phyloP scores from a whole-genome alignment of 2,329 filamentous ascomycete species.

The Aspergillus quadricinctus region DNA sequence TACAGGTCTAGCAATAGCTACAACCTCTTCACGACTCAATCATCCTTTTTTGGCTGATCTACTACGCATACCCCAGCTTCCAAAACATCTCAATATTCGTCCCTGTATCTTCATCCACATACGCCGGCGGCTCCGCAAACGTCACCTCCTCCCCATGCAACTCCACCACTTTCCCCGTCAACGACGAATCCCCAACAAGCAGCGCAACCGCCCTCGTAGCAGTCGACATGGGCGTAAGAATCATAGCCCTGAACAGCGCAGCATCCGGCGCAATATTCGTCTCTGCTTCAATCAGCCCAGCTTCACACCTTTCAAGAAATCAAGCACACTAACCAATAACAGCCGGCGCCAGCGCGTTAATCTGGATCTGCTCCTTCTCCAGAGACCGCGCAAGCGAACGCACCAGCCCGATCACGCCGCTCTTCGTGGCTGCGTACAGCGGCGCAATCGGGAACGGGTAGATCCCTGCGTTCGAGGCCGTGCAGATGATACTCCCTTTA shows the following conservation, averaged over 20 bases:
- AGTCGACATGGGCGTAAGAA: slow-evolving; percentile 50
- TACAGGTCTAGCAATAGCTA: not conserved
- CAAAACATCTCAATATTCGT: slow-evolving; percentile 48
- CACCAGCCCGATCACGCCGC: slow-evolving; percentile 48
- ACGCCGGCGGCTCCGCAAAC: slow-evolving; percentile 41
- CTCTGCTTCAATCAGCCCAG: slow-evolving; percentile 24
- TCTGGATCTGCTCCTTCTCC: slow-evolving; percentile 42
- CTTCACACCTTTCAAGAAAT: not conserved
- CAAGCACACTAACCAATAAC: slow-evolving; percentile 41
- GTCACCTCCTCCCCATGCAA: slow-evolving; percentile 50
- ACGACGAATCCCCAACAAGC: slow-evolving; percentile 37
- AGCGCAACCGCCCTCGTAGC: slow-evolving; percentile 42
- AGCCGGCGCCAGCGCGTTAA: slow-evolving; percentile 50
- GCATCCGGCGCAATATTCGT: slow-evolving; percentile 45
- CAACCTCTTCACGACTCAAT: not conserved
- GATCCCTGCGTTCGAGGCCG: slow-evolving; percentile 50
- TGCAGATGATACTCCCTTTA: slow-evolving; percentile 50
- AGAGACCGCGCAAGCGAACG: slow-evolving; percentile 44
- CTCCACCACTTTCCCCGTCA: slow-evolving; percentile 48
- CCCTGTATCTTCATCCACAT: slow-evolving; percentile 47
- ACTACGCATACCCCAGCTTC: slow-evolving; percentile 44
- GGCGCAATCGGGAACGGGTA: slow-evolving; percentile 51
- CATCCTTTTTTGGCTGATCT: not conserved
- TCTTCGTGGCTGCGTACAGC: slow-evolving; percentile 48
- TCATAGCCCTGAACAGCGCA: slow-evolving; percentile 46